Conservation (phyloP, 2,329 filamentous ascomycete species). For the Fusarium sp. region DNA sequence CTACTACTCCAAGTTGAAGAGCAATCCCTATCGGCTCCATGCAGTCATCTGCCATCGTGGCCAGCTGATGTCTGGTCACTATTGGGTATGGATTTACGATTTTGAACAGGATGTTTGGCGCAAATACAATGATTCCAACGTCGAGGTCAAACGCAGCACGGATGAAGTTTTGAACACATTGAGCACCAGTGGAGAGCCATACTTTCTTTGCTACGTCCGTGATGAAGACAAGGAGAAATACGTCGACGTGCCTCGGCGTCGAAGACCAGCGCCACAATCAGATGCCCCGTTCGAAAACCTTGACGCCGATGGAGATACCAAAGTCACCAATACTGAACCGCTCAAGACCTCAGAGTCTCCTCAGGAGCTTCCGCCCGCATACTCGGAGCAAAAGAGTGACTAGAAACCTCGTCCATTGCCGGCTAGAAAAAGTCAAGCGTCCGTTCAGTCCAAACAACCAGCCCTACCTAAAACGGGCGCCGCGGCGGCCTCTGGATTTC, state of each 20-base stretch:
- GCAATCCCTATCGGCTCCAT: constrained; percentile 83
- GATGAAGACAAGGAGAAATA: constrained; percentile 70
- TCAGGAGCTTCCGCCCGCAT: constrained; percentile 32
- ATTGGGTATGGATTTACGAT: constrained; percentile 97
- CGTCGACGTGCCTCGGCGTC: constrained; percentile 60
- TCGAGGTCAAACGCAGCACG: constrained; percentile 75
- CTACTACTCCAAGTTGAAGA: constrained; percentile 63
- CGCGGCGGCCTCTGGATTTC: neutral
- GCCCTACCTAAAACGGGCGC: too few relatives aligned
- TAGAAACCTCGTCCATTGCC: constrained; percentile 25
- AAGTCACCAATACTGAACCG: constrained; percentile 24
- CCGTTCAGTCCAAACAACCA: neutral
- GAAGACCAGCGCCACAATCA: constrained; percentile 29
- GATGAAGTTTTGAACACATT: constrained; percentile 76
- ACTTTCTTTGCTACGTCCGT: constrained; percentile 85
- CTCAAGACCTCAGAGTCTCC: neutral
- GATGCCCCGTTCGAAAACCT: constrained; percentile 14
- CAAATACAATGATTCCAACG: constrained; percentile 90
- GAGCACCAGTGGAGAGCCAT: constrained; percentile 78
- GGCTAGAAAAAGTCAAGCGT: neutral
- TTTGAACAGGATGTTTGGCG: constrained; percentile 86
- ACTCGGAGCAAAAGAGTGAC: constrained; percentile 27
- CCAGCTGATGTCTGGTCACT: constrained; percentile 81
- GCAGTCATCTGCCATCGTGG: constrained; percentile 94
- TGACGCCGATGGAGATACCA: constrained; percentile 45